A percentile compares a stretch with the other conserved stretches of the same genome.
Evolutionary conservation across 805 yeast genomes (phyloP).

Genomic region (Barnettozyma wickerhamii): DNA sequence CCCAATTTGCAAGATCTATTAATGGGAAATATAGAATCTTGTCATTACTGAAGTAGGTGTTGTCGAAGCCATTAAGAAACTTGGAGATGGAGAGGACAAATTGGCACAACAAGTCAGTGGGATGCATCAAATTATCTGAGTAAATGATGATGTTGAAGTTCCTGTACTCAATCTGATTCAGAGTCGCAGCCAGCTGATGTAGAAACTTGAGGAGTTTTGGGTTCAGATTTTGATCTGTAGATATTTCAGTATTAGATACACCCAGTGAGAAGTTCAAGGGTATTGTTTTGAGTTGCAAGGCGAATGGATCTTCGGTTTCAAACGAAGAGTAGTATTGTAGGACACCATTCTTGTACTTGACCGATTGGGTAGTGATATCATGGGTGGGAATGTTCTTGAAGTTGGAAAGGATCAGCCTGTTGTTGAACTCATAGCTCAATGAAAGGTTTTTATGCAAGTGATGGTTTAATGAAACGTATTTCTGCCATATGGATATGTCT

Average conservation of each 20-base stretch:
- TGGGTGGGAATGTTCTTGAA: conserved; percentile 20
- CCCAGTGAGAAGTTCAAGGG: conserved; percentile 27
- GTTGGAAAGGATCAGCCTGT: conserved; percentile 18
- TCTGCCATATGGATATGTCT: conserved; percentile 22
- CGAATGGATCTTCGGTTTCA: conserved; percentile 29
- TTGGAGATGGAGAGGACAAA: conserved; percentile 39
- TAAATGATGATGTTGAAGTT: conserved; percentile 38
- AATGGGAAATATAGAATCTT: conserved; percentile 48
- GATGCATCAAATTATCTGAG: conserved; percentile 26
- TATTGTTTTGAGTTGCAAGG: conserved; percentile 30
- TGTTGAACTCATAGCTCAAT: conserved; percentile 18
- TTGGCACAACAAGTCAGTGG: conserved; percentile 38
- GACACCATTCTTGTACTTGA: conserved; percentile 19
- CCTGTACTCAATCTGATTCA: conserved; percentile 33
- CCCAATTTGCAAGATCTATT: conserved; percentile 56
- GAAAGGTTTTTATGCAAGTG: conserved; percentile 16
- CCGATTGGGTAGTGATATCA: conserved; percentile 11
- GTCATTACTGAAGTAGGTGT: conserved; percentile 38
- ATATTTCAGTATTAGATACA: conserved; percentile 17
- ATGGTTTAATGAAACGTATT: conserved; percentile 11
- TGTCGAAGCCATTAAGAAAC: conserved; percentile 37
- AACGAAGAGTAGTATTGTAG: conserved; percentile 27
- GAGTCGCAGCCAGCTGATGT: conserved; percentile 29
- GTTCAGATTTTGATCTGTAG: conserved; percentile 24
- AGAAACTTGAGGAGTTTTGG: conserved; percentile 26